A percentile compares a stretch with the other conserved stretches of the same genome.
phyloP scores from a whole-genome alignment of 2,329 filamentous ascomycete species.

The Remersonia thermophila region DNA sequence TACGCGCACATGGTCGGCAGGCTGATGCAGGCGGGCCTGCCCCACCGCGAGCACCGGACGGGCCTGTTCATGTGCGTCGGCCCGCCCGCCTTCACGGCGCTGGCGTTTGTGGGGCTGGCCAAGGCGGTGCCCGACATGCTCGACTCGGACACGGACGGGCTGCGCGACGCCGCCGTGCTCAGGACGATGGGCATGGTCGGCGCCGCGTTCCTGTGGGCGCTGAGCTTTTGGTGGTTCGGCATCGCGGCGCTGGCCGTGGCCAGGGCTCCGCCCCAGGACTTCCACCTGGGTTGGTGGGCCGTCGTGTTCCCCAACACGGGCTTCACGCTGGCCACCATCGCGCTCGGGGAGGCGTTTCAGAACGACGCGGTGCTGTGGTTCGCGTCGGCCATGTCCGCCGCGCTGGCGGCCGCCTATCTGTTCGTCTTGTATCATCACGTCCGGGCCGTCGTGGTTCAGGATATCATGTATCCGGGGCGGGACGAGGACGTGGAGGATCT shows the following conservation, averaged over 20 bases:
- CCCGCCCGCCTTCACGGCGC: slow-evolving; percentile 57
- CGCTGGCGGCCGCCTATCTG: slow-evolving; percentile 28
- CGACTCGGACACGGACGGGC: slow-evolving; percentile 30
- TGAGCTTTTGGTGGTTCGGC: slow-evolving; percentile 36
- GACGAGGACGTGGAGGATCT: slow-evolving; percentile 43
- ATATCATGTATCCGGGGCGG: slow-evolving; percentile 43
- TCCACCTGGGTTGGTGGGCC: slow-evolving; percentile 53
- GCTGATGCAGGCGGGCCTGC: slow-evolving; percentile 55
- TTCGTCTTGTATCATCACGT: slow-evolving; percentile 34
- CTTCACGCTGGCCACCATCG: slow-evolving; percentile 44
- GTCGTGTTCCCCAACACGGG: slow-evolving; percentile 51
- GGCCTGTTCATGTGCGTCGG: slow-evolving; percentile 69
- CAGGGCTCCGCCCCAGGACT: slow-evolving; percentile 34
- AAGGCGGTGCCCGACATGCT: slow-evolving; percentile 38
- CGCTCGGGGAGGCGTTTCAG: slow-evolving; percentile 36
- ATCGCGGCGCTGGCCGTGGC: slow-evolving; percentile 35
- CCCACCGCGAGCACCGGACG: slow-evolving; percentile 49
- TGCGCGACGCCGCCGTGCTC: slow-evolving; percentile 32
- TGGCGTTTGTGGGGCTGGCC: slow-evolving; percentile 59
- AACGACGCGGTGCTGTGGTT: slow-evolving; percentile 36
- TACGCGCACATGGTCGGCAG: slow-evolving; percentile 60
- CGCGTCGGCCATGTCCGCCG: slow-evolving; percentile 37
- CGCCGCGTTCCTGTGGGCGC: slow-evolving; percentile 26
- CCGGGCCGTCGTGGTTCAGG: slow-evolving; percentile 35
- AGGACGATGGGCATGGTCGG: slow-evolving; percentile 33